Evolutionary conservation across 2,329 filamentous ascomycete species (phyloP), one percentile per base, ranked within the genome.

Genomic region (Curvularia lunata): DNA sequence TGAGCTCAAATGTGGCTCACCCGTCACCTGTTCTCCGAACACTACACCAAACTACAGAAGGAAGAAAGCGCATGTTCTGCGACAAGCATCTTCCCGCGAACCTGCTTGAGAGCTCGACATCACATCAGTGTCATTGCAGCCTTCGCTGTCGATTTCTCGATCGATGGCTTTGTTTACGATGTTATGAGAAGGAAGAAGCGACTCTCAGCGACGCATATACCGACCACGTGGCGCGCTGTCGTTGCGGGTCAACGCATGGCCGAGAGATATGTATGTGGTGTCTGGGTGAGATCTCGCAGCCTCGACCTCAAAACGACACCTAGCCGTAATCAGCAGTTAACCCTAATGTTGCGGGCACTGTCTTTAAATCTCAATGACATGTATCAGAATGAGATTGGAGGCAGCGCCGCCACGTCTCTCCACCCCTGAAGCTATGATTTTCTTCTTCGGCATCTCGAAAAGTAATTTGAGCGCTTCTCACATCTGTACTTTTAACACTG

Each of bases 11-110:
- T 19, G 40, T 63, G n/a, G 47, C 52, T 9, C 48, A 46, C 16
- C 72, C 72, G 5, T 73, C 73, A 5, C 68, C 71, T 1, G 67
- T 72, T 0, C 62, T 73, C 1, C 51, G 54, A 38, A 57, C 70
- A 2, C 65, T 75, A n/a, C 69, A 68, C 53, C 48, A 63, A 6
- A 52, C 65, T 9, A 63, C 64, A 27, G 68, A 74, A 48, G 23
- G 56, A 19, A 65, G 70, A 8, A 68, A 68, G 30, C 59, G 57
- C 21, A 45, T 38, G 37, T 61, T 61, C 47, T 61, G 58, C 21
- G 40, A 57, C 16, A 18, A 16, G 4, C 56, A 58, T 34, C 32
- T 59, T n/a, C 54, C 54, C 34, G 12, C 53, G 5, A 27, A 21
- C 6, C 19, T 45, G 9, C 12, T 28, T 10, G 28, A 38, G 5